Conservation (phyloP, 176 grass and related monocot species). For the Musa schizocarpa region DNA sequence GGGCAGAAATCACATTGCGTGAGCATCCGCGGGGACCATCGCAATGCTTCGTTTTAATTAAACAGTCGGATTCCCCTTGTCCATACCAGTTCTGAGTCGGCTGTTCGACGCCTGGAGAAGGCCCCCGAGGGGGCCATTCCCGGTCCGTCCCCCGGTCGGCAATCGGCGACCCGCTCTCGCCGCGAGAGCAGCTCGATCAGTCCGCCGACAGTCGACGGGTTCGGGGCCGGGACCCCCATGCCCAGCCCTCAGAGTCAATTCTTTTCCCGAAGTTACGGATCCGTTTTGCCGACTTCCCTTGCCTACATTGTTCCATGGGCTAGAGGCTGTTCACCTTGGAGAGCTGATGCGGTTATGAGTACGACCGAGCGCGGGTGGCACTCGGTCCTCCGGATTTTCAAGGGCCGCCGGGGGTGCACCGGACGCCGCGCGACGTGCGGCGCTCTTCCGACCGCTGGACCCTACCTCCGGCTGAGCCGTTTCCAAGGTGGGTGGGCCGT, state of each 20-base stretch:
- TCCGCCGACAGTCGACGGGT: neutral
- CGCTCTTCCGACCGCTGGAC: too few species aligned
- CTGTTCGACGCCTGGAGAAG: constrained; percentile 23
- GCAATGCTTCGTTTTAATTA: constrained; percentile 58
- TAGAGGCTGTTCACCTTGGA: constrained; percentile 46
- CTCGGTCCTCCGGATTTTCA: too few species aligned
- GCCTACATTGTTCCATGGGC: constrained; percentile 46
- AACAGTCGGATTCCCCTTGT: constrained; percentile 49
- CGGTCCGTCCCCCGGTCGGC: neutral
- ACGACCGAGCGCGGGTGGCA: too few species aligned
- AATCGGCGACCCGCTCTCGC: neutral
- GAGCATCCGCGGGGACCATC: too few species aligned
- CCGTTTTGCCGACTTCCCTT: constrained; percentile 28
- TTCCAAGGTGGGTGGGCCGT: neutral
- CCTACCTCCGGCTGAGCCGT: too few species aligned
- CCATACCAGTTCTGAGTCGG: constrained; percentile 32
- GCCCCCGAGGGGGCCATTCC: neutral
- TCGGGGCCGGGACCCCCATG: constrained; percentile 9
- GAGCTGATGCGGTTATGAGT: constrained; percentile 45
- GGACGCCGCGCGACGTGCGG: too few species aligned
- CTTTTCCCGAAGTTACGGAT: constrained; percentile 25
- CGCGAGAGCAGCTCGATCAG: neutral
- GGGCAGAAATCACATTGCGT: too few species aligned
- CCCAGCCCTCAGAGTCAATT: constrained; percentile 25
- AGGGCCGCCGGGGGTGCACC: too few species aligned